These are phyloP conservation scores for Castanospermum australe DNA, from an alignment of 306 rosid genomes.

Conservation along the genomic window DNA sequence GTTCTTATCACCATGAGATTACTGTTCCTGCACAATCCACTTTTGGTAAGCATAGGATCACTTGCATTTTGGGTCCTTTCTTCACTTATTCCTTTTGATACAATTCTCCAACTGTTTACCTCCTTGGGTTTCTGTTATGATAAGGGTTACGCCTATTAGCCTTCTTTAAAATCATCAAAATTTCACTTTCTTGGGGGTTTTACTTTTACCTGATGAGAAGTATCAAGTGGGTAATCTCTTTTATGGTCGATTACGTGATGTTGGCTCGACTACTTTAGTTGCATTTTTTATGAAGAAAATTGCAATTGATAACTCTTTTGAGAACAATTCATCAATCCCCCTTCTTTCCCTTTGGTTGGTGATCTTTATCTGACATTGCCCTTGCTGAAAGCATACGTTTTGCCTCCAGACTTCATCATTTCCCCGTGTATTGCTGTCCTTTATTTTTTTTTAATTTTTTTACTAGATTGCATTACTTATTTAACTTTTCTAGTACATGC, in stretches of 20 bases:
- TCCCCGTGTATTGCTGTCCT: background rate
- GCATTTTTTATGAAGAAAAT: background rate
- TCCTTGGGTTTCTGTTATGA: background rate
- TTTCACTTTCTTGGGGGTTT: conserved; percentile 15
- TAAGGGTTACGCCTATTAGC: background rate
- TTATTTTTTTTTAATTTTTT: background rate
- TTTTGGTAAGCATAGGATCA: conserved; percentile 47
- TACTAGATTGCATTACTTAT: background rate
- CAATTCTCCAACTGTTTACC: background rate
- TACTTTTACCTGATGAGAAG: conserved; percentile 14
- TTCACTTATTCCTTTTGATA: conserved; percentile 6
- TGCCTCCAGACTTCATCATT: background rate
- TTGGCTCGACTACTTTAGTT: background rate
- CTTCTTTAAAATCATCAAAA: background rate
- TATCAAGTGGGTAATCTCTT: conserved; percentile 3
- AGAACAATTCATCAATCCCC: background rate
- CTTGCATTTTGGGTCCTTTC: conserved; percentile 8
- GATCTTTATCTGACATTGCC: conserved; percentile 19
- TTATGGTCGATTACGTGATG: background rate
- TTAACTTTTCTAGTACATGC: background rate
- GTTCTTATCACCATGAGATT: conserved; percentile 49
- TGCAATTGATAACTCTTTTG: background rate
- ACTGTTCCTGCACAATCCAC: conserved; percentile 55
- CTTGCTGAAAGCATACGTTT: background rate
- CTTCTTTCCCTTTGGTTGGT: background rate